These are phyloP conservation scores for Luvunga scandens DNA, from an alignment of 345 rosid species.

Conservation along the genomic window DNA sequence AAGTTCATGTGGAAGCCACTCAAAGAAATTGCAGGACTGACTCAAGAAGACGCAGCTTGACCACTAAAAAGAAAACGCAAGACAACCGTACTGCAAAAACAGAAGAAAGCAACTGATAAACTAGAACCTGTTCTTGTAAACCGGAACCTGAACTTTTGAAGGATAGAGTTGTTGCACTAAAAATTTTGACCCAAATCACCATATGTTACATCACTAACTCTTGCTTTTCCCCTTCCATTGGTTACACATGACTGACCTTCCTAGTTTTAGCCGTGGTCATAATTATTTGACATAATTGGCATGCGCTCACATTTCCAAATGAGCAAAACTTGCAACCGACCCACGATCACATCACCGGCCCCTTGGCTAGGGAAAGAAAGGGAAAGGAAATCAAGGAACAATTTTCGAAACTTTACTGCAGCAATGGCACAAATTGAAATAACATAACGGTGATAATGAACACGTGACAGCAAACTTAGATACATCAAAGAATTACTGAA, in stretches of 20 bases:
- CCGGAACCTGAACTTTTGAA: not conserved
- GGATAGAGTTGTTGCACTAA: not conserved
- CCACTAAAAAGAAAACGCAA: not conserved
- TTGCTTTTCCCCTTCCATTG: not conserved
- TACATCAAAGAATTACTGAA: not conserved
- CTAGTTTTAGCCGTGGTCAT: not conserved
- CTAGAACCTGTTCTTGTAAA: not conserved
- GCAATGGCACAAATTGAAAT: not conserved
- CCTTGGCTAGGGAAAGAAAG: not conserved
- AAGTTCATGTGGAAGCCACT: constrained; percentile 86
- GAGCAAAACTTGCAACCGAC: not conserved
- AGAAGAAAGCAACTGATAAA: not conserved
- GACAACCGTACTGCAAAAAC: not conserved
- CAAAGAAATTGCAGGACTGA: constrained; percentile 68
- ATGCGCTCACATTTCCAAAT: not conserved
- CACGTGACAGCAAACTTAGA: not conserved
- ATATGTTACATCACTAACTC: not conserved
- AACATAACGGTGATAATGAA: not conserved
- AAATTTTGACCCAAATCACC: not conserved
- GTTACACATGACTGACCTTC: not conserved
- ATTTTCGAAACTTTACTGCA: not conserved
- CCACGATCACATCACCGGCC: not conserved
- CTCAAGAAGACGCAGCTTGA: constrained; percentile 28
- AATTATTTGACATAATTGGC: not conserved
- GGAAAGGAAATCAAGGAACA: not conserved